Percentiles rank a stretch among this genome's conserved stretches.
phyloP scores from a whole-genome alignment of 805 yeast species.

The Sungouiozyma ichnusensis region DNA sequence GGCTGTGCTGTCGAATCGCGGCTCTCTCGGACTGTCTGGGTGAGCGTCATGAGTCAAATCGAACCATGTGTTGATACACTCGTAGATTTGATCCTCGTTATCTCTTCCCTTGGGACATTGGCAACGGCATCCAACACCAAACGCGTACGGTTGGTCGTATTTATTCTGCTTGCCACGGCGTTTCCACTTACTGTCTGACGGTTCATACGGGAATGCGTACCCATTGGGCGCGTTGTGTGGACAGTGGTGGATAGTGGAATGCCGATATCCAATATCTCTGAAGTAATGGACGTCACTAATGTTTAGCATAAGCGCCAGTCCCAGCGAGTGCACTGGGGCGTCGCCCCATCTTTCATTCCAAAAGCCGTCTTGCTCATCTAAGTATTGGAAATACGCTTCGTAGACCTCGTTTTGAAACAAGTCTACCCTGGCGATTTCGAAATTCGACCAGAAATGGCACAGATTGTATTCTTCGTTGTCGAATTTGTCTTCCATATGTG shows the following conservation, averaged over 20 bases:
- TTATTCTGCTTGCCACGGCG: slow-evolving; percentile 16
- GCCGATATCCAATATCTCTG: slow-evolving; percentile 84
- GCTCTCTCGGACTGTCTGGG: slow-evolving; percentile 2
- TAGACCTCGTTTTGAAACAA: slow-evolving; percentile 59
- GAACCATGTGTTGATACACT: slow-evolving; percentile 46
- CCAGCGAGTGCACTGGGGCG: slow-evolving; percentile 89
- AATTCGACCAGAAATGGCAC: slow-evolving; percentile 89
- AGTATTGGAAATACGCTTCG: slow-evolving; percentile 50
- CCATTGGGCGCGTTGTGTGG: slow-evolving; percentile 40
- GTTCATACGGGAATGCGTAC: slow-evolving; percentile 29
- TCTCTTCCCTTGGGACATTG: slow-evolving; percentile 53
- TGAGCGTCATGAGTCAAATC: slow-evolving; percentile 9
- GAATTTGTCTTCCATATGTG: slow-evolving; percentile 42
- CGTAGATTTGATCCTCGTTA: slow-evolving; percentile 43
- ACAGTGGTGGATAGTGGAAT: slow-evolving; percentile 74
- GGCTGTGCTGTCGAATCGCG: slow-evolving; percentile 1
- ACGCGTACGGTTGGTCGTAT: slow-evolving; percentile 29
- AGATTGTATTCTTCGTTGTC: slow-evolving; percentile 61
- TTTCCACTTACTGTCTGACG: slow-evolving; percentile 17
- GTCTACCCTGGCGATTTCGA: slow-evolving; percentile 80
- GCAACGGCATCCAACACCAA: slow-evolving; percentile 80
- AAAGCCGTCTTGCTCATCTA: slow-evolving; percentile 74
- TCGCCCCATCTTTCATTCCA: slow-evolving; percentile 95
- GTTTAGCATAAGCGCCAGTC: slow-evolving; percentile 64
- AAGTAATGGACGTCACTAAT: slow-evolving; percentile 74